Evolutionary conservation across 164 flowering plant genomes (phyloP).

Genomic region (Warburgia ugandensis): DNA sequence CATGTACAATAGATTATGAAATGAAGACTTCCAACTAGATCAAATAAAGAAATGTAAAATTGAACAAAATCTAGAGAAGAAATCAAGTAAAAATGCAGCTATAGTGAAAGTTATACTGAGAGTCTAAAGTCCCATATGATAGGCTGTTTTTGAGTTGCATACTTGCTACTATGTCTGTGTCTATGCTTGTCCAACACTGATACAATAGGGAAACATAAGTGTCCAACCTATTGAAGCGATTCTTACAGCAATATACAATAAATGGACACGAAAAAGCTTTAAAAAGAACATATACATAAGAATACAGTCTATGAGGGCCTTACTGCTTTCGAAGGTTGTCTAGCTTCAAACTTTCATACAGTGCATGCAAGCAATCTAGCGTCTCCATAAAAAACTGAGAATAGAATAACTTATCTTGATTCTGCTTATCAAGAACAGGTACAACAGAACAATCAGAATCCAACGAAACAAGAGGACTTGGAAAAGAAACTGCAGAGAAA

Average conservation of each 20-base stretch:
- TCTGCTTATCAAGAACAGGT: conserved; percentile 15
- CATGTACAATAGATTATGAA: too few species aligned
- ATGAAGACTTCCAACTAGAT: too few species aligned
- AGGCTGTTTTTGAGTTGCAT: too few species aligned
- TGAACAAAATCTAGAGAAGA: too few species aligned
- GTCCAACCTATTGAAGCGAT: not conserved
- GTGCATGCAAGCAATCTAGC: conserved; percentile 75
- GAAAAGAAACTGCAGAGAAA: conserved; percentile 23
- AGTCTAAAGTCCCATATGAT: too few species aligned
- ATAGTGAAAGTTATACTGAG: too few species aligned
- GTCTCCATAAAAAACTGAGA: conserved; percentile 44
- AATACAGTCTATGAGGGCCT: conserved; percentile 1
- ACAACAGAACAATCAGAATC: conserved; percentile 19
- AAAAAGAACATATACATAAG: too few species aligned
- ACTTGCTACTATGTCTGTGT: too few species aligned
- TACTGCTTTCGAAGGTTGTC: conserved; percentile 79
- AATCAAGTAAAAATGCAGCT: too few species aligned
- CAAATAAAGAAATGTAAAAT: too few species aligned
- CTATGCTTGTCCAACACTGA: too few species aligned
- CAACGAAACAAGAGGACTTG: conserved; percentile 9
- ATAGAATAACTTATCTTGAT: conserved; percentile 28
- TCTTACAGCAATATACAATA: not conserved
- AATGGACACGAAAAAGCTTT: not conserved
- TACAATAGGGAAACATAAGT: too few species aligned
- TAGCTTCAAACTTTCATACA: conserved; percentile 83